Evolutionary conservation across 179 eudicot genomes (phyloP).

Genomic region (Silene vulgaris): DNA sequence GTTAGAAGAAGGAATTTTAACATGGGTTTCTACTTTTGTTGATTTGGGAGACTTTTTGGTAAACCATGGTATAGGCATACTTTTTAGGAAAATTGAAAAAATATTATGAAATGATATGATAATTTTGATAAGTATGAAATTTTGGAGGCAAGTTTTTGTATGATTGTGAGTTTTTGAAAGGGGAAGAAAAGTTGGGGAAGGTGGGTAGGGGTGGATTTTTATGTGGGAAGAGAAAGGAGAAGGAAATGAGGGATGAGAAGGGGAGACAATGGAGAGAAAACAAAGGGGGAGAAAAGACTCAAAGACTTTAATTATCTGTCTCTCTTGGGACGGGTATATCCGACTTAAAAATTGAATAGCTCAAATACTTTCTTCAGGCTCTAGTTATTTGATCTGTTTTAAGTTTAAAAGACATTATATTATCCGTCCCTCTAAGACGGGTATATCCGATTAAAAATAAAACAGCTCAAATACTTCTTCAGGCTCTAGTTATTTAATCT

Average conservation of each 20-base stretch:
- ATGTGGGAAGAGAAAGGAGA: constrained; percentile 29
- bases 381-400: too few relatives aligned
- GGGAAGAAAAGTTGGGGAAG: constrained; percentile 25
- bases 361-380: too few relatives aligned
- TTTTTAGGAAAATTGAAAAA: background rate
- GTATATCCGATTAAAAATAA: too few relatives aligned
- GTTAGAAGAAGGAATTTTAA: background rate
- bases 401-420: too few relatives aligned
- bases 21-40: constrained; percentile 22
- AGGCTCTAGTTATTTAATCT: too few relatives aligned
- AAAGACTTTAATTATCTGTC: too few relatives aligned
- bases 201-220: constrained; percentile 30
- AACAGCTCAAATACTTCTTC: too few relatives aligned
- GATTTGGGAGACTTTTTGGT: constrained; percentile 28
- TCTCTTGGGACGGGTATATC: too few relatives aligned
- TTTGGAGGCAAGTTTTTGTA: background rate
- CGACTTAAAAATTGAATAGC: too few relatives aligned
- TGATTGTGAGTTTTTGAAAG: background rate
- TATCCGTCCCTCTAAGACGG: too few relatives aligned
- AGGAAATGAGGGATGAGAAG: constrained; percentile 16
- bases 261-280: too few relatives aligned
- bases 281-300: too few relatives aligned
- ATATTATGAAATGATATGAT: background rate
- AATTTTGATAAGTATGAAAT: constrained; percentile 11
- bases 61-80: constrained; percentile 38